phyloP scores from a whole-genome alignment of 768 basidiomycete species.

The Lyophyllum shimeji region DNA sequence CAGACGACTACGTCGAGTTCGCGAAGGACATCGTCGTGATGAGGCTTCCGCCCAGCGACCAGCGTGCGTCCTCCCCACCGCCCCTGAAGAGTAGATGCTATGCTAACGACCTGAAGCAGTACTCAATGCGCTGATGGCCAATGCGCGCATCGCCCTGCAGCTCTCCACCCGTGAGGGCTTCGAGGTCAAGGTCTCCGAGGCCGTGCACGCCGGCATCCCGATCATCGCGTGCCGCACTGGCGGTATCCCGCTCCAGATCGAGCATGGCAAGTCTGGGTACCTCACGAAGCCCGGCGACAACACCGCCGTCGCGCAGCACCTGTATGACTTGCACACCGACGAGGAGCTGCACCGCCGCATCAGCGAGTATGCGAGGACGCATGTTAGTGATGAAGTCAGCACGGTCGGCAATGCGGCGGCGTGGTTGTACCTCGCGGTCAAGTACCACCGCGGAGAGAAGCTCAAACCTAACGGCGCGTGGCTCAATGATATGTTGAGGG shows the following conservation, averaged over 20 bases:
- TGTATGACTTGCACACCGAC: conserved; percentile 79
- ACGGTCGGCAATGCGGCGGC: conserved; percentile 78
- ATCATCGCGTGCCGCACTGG: conserved; percentile 84
- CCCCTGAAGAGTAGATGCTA: conserved; percentile 1
- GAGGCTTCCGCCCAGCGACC: conserved; percentile 80
- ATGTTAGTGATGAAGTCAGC: conserved; percentile 82
- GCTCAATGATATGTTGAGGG: conserved; percentile 79
- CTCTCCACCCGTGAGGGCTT: conserved; percentile 94
- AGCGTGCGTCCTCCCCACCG: conserved; percentile 48
- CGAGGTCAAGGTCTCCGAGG: conserved; percentile 96
- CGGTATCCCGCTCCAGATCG: conserved; percentile 91
- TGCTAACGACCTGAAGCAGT: conserved; percentile 39
- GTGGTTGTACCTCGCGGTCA: conserved; percentile 70
- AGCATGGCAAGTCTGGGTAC: conserved; percentile 86
- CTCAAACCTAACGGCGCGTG: conserved; percentile 80
- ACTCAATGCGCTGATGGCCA: conserved; percentile 86
- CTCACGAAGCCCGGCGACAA: conserved; percentile 79
- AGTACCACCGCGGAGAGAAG: conserved; percentile 76
- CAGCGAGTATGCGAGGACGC: conserved; percentile 67
- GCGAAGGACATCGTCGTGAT: conserved; percentile 73
- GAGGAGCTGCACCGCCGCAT: conserved; percentile 61
- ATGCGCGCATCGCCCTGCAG: conserved; percentile 87
- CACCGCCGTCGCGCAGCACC: conserved; percentile 67
- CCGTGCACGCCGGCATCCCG: conserved; percentile 87
- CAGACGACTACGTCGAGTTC: conserved; percentile 51